Evolutionary conservation across 148 eudicot genomes (phyloP).

Genomic region (Cornus suecica): DNA sequence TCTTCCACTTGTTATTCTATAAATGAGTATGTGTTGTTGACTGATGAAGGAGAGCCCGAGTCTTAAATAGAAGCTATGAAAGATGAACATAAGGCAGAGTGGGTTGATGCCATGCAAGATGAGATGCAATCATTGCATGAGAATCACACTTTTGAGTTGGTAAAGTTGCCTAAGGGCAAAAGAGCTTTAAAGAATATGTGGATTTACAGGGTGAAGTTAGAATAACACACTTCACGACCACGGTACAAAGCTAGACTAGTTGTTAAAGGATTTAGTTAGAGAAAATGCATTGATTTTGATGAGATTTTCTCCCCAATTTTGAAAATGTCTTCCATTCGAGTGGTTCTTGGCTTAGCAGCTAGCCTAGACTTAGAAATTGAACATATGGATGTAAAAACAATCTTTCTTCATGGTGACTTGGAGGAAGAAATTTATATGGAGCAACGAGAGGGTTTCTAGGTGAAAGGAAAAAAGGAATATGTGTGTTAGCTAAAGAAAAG

Average conservation of each 20-base stretch:
- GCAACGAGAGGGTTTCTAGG: too few relatives aligned
- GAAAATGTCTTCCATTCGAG: background rate
- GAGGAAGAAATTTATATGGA: too few relatives aligned
- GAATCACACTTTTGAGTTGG: conserved; percentile 3
- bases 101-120: conserved; percentile 5
- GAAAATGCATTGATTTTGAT: background rate
- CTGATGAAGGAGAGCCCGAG: conserved; percentile 2
- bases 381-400: too few relatives aligned
- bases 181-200: conserved; percentile 2
- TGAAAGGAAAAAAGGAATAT: background rate
- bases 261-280: background rate
- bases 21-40: background rate
- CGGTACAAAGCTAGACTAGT: too few relatives aligned
- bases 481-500: background rate
- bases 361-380: too few relatives aligned
- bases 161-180: conserved; percentile 2
- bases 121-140: conserved; percentile 8
- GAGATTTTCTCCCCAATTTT: background rate
- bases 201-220: too few relatives aligned
- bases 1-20: background rate
- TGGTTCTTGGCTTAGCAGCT: too few relatives aligned
- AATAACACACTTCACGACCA: too few relatives aligned
- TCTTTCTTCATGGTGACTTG: too few relatives aligned
- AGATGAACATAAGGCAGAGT: background rate
- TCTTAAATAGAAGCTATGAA: background rate